Evolutionary conservation across 768 basidiomycete species (phyloP).

Genomic region (Lactifluus pinguis): DNA sequence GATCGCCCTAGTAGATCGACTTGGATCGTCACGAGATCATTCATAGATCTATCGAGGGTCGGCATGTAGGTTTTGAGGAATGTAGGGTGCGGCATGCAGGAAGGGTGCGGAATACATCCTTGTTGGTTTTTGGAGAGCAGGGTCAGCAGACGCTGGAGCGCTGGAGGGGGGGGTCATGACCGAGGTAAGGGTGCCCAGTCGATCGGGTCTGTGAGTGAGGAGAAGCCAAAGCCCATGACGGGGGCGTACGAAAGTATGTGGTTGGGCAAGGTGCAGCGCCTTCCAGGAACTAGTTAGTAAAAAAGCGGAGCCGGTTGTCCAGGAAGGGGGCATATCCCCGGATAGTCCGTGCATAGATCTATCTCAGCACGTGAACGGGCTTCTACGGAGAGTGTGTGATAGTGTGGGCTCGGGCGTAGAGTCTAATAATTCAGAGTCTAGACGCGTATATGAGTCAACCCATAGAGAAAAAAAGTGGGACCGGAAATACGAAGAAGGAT

Average conservation of each 20-base stretch:
- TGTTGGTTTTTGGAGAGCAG: too few relatives aligned
- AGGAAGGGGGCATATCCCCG: conserved; percentile 71
- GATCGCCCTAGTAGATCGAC: too few relatives aligned
- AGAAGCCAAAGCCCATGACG: neutral
- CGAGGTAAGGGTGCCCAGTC: too few relatives aligned
- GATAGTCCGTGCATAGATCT: conserved; percentile 84
- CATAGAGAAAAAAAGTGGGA: neutral
- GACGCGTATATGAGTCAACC: conserved; percentile 42
- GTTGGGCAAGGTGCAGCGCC: conserved; percentile 44
- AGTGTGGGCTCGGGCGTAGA: conserved; percentile 26
- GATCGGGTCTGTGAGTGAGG: neutral
- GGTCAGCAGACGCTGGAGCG: too few relatives aligned
- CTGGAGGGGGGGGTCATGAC: too few relatives aligned
- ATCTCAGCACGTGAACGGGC: conserved; percentile 35
- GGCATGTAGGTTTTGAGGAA: conserved; percentile 38
- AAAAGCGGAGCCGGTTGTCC: conserved; percentile 44
- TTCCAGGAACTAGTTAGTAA: conserved; percentile 37
- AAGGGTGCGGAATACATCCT: too few relatives aligned
- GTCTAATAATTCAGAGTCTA: conserved; percentile 87
- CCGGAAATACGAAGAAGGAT: too few relatives aligned
- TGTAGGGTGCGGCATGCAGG: conserved; percentile 50
- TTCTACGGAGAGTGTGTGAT: conserved; percentile 30
- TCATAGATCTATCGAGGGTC: conserved; percentile 59
- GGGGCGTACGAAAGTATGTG: conserved; percentile 29
- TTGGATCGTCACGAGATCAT: too few relatives aligned